Percentiles rank a stretch among this genome's conserved stretches.
These are phyloP conservation scores for Leccinum arenicola DNA, from an alignment of 768 basidiomycete species.

Conservation along the genomic window DNA sequence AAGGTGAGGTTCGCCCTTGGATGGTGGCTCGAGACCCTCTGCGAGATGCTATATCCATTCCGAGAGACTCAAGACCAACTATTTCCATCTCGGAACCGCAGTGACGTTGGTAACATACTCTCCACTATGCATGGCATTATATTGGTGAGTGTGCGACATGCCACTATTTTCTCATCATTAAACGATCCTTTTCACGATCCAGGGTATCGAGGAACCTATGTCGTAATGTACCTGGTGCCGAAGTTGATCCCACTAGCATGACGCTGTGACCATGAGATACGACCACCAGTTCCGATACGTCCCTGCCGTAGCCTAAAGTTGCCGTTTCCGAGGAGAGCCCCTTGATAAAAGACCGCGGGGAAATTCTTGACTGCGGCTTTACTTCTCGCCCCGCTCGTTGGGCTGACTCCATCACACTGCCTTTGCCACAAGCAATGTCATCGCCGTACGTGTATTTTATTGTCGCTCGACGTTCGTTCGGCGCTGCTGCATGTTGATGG, in stretches of 20 bases:
- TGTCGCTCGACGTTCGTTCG: neutral
- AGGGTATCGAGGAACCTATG: neutral
- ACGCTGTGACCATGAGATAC: neutral
- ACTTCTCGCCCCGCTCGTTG: neutral
- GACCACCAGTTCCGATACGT: neutral
- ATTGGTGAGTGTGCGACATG: neutral
- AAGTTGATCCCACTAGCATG: neutral
- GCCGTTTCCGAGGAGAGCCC: neutral
- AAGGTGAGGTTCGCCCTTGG: neutral
- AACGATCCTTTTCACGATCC: neutral
- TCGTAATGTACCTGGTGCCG: neutral
- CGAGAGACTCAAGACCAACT: neutral
- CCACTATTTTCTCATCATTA: neutral
- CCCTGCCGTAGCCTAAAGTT: neutral
- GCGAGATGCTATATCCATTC: neutral
- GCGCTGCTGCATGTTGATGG: neutral
- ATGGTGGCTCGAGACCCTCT: neutral
- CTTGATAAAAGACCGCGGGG: neutral
- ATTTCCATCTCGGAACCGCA: neutral
- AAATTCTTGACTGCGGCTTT: neutral
- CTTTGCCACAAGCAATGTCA: neutral
- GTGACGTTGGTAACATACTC: neutral
- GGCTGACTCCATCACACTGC: neutral
- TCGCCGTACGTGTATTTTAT: slow-evolving; percentile 1
- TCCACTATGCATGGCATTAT: neutral